Base-by-base conservation (phyloP, 495 filamentous ascomycete genomes). In the Monascus purpureus region DNA sequence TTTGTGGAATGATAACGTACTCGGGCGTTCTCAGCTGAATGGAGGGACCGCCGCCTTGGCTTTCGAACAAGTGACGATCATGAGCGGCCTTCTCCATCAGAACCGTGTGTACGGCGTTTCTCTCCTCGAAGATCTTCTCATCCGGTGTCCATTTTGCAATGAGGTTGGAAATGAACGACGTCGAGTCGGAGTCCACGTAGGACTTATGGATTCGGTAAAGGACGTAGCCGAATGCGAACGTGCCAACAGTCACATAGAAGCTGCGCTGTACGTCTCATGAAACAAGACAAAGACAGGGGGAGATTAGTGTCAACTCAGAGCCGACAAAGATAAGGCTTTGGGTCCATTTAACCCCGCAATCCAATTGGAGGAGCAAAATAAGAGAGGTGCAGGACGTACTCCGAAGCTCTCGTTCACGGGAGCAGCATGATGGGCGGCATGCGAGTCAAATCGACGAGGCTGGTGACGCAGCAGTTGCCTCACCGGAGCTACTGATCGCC, bases 11-110 rank as follows among this genome's bases (percentile, higher is more conserved):
- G 22, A 33, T 28, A 33, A 67, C 77, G 46, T 69, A 85, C 80
- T 87, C 81, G 23, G 71, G 73, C 46, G 73, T 74, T 49, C 50
- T 70, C 59, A 85, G 48, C 7, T 69, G 61, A 18, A 71, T 50
- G 37, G 50, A 41, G 38, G 57, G 52, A 20, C 45, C 57, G 32
- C 55, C 55, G 18, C 43, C 55, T 35, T 69, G 59, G 47, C 67
- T 71, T 26, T 68, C 52, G 43, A 82, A 81, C 43, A 86, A 48
- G 42, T 75, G 70, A 45, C 72, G 60, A 50, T 85, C 77, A 29
- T 57, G 46, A 13, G 71, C 81, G 13, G 79, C 80, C 55, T 76
- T 75, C 61, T 84, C 78, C 31, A 82, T 50, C 42, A 70, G 65
- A 20, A 51, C 54, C 4, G 72, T 75, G 47, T 77, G 80, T 34